Evolutionary conservation across 345 rosid species (phyloP).

Genomic region (Ceriops zippeliana): DNA sequence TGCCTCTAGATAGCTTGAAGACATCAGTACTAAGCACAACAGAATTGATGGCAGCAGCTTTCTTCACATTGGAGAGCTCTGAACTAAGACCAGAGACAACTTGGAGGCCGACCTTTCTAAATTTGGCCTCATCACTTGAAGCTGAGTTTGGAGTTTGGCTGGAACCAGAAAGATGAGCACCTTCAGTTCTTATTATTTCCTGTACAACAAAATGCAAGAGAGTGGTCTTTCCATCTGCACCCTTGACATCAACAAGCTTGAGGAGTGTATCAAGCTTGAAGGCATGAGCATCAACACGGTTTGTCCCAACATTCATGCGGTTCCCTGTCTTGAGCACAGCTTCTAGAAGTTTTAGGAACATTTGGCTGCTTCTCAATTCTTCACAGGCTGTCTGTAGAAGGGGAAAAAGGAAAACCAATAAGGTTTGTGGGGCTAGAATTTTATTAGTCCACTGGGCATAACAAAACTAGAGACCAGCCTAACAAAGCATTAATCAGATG

Average conservation of each 20-base stretch:
- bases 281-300: slow-evolving; percentile 96
- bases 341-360: slow-evolving; percentile 91
- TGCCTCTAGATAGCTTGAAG: slow-evolving; percentile 71
- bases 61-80: slow-evolving; percentile 79
- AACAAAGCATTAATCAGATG: not conserved
- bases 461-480: not conserved
- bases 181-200: slow-evolving; percentile 91
- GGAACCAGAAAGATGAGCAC: slow-evolving; percentile 65
- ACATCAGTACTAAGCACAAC: slow-evolving; percentile 80
- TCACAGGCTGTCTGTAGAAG: slow-evolving; percentile 81
- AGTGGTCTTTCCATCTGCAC: slow-evolving; percentile 93
- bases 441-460: not conserved
- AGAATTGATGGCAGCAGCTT: slow-evolving; percentile 98
- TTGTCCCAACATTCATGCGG: slow-evolving; percentile 98
- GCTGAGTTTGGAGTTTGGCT: slow-evolving; percentile 33
- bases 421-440: not conserved
- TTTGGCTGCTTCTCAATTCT: slow-evolving; percentile 78
- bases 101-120: slow-evolving; percentile 84
- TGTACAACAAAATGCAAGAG: slow-evolving; percentile 96
- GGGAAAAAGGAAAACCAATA: slow-evolving; percentile 4
- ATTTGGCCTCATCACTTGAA: slow-evolving; percentile 60
- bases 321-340: slow-evolving; percentile 98
- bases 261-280: slow-evolving; percentile 97
- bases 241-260: slow-evolving; percentile 93
- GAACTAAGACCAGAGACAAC: slow-evolving; percentile 82